These are phyloP conservation scores for Kodamaea ohmeri DNA, from an alignment of 1,139 yeast genomes.

Conservation along the genomic window DNA sequence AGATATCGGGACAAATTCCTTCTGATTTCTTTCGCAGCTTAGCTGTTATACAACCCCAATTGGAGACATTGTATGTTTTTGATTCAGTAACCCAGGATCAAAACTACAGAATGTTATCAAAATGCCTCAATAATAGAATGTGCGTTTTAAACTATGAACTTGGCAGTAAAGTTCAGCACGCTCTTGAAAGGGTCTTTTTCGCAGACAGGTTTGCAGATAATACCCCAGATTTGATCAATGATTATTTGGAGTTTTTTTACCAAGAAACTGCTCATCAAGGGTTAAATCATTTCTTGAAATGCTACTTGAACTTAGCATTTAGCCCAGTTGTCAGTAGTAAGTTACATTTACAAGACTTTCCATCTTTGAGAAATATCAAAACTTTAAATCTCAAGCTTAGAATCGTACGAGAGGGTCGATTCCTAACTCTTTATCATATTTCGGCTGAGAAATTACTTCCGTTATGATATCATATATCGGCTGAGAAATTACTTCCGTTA, in stretches of 20 bases:
- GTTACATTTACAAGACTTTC: conserved; percentile 1
- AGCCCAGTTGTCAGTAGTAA: conserved; percentile 16
- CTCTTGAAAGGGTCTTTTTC: conserved; percentile 11
- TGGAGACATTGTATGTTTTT: conserved; percentile 3
- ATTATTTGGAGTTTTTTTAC: conserved; percentile 16
- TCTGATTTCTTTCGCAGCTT: not conserved
- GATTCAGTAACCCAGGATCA: conserved; percentile 8
- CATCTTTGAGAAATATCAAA: not conserved
- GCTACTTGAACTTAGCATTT: conserved; percentile 15
- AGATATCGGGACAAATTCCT: not conserved
- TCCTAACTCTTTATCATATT: conserved; percentile 2
- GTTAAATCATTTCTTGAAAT: conserved; percentile 14
- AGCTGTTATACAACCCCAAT: not conserved
- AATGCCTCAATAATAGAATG: conserved; percentile 15
- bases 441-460: conserved; percentile 2
- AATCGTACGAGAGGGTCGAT: not conserved
- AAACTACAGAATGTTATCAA: conserved; percentile 14
- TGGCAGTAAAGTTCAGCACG: conserved; percentile 15
- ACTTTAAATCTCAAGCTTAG: conserved; percentile 9
- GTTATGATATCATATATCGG: not conserved
- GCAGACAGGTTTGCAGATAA: not conserved
- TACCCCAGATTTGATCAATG: conserved; percentile 12
- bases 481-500: conserved; percentile 1
- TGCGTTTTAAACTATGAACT: conserved; percentile 17
- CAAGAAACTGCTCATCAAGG: conserved; percentile 10